A percentile compares a stretch with the other conserved stretches of the same genome.
Evolutionary conservation across 495 filamentous ascomycete species (phyloP).

Genomic region (Cetradonia linearis): DNA sequence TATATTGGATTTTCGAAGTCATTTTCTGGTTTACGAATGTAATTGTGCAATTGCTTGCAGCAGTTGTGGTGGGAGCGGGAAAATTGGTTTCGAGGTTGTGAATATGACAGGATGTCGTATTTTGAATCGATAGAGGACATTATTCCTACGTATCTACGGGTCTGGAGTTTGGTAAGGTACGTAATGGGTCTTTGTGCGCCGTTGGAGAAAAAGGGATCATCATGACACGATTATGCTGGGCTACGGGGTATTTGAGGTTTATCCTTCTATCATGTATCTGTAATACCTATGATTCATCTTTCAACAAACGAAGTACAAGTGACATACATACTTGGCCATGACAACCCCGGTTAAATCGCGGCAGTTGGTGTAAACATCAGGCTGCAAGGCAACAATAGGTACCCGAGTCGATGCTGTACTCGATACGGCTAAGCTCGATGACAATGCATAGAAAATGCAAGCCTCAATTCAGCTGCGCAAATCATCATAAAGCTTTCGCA

Average conservation of each 20-base stretch:
- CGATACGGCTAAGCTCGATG: background rate
- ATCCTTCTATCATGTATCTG: background rate
- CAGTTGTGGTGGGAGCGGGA: constrained; percentile 20
- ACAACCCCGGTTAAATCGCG: background rate
- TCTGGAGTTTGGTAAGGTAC: background rate
- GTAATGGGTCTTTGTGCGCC: background rate
- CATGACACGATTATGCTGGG: background rate
- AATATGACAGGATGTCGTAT: background rate
- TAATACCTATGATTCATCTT: background rate
- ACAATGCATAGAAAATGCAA: constrained; percentile 4
- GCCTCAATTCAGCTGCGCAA: constrained; percentile 4
- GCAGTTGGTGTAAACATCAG: constrained; percentile 12
- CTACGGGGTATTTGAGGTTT: background rate
- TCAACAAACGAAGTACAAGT: background rate
- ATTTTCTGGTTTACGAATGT: constrained; percentile 24
- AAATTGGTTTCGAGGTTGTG: constrained; percentile 21
- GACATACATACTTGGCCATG: background rate
- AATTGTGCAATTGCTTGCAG: constrained; percentile 23
- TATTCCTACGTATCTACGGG: constrained; percentile 3
- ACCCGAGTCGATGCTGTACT: background rate
- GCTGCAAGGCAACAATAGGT: background rate
- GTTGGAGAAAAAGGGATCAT: background rate
- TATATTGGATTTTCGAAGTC: constrained; percentile 25
- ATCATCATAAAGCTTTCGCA: background rate
- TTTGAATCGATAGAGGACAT: background rate